Conservation (phyloP, 73 alveolate species). For the Tetrahymena borealis region DNA sequence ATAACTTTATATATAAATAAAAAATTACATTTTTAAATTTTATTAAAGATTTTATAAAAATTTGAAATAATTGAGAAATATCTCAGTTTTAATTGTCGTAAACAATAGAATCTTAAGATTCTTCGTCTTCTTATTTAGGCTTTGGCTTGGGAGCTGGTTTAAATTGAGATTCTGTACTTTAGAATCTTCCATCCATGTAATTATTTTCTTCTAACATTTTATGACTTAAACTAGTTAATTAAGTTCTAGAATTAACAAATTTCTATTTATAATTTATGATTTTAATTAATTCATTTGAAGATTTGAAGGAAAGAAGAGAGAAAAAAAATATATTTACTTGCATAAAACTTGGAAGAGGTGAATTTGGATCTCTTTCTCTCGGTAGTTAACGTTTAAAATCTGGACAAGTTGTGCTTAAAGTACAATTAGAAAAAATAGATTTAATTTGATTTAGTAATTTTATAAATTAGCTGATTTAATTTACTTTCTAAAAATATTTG, state of each 20-base stretch:
- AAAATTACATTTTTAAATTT: neutral
- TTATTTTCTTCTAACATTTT: slow-evolving; percentile 33
- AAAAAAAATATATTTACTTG: slow-evolving; percentile 15
- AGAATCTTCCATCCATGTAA: slow-evolving; percentile 26
- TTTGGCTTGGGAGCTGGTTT: neutral
- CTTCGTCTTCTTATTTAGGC: neutral
- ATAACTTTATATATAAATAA: too few relatives aligned
- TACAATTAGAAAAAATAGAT: neutral
- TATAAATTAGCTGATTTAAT: too few relatives aligned
- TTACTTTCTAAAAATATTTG: neutral
- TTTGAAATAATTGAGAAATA: neutral
- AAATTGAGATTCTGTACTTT: slow-evolving; percentile 5
- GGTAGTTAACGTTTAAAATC: slow-evolving; percentile 9
- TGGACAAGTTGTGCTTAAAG: slow-evolving; percentile 26
- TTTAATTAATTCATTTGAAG: neutral
- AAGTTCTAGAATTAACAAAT: slow-evolving; percentile 12
- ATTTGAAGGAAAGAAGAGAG: too few relatives aligned
- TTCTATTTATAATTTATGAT: neutral
- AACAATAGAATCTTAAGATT: neutral
- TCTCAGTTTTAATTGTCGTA: neutral
- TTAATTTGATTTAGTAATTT: neutral
- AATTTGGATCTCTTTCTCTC: slow-evolving; percentile 19
- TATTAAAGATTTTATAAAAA: neutral
- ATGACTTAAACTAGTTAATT: slow-evolving; percentile 4
- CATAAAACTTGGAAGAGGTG: slow-evolving; percentile 25